A percentile compares a stretch with the other conserved stretches of the same genome.
These are phyloP conservation scores for Oryza glumipatula DNA, from an alignment of 176 grass and related monocot species.

Conservation along the genomic window DNA sequence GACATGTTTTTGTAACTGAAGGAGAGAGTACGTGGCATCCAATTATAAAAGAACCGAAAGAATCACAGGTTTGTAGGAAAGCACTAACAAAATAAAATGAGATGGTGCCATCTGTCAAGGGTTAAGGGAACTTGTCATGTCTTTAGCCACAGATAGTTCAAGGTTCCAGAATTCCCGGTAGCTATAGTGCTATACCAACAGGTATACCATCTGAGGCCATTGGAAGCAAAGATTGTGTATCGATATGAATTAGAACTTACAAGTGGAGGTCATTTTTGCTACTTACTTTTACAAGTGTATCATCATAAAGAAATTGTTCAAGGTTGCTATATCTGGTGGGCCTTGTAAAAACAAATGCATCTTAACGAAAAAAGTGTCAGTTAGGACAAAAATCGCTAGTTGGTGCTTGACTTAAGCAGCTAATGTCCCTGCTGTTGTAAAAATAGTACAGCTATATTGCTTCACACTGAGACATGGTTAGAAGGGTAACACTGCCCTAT, in stretches of 20 bases:
- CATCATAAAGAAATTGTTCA: background rate
- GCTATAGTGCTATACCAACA: background rate
- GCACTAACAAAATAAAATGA: background rate
- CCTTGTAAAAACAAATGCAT: constrained; percentile 15
- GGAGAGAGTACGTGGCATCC: background rate
- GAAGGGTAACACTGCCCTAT: background rate
- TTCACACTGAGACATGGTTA: constrained; percentile 5
- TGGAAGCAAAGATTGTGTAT: background rate
- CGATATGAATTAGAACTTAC: constrained; percentile 10
- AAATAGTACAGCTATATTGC: constrained; percentile 11
- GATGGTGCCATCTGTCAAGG: background rate
- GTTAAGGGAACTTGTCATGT: background rate
- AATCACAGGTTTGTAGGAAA: too few relatives aligned
- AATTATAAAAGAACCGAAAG: background rate
- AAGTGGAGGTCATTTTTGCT: background rate
- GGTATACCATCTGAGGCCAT: background rate
- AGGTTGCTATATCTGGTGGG: background rate
- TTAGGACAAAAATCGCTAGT: constrained; percentile 18
- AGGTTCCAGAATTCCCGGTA: background rate
- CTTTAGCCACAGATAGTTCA: too few relatives aligned
- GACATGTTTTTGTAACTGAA: too few relatives aligned
- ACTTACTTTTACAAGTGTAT: background rate
- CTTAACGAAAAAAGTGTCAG: background rate
- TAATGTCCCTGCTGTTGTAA: background rate
- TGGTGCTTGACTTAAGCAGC: background rate